phyloP scores from a whole-genome alignment of 75 land plant genomes.

The Selaginella moellendorffii region DNA sequence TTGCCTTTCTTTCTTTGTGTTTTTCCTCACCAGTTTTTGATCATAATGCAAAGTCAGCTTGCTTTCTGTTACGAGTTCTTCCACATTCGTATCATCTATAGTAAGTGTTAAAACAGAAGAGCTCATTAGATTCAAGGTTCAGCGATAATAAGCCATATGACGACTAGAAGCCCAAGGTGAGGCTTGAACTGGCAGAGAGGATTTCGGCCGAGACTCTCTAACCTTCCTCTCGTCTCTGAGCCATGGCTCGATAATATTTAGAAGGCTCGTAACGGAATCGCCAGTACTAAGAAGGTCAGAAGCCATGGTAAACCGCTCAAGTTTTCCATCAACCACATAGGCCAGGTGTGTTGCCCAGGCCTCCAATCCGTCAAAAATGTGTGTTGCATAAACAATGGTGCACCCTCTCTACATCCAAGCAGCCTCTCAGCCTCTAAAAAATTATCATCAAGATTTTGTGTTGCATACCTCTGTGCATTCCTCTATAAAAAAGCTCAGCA shows the following conservation, averaged over 20 bases:
- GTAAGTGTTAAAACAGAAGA: background rate
- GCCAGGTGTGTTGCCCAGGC: constrained; percentile 89
- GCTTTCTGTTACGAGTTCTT: too few species aligned
- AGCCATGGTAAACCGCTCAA: constrained; percentile 36
- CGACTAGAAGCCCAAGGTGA: constrained; percentile 85
- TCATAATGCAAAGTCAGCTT: too few species aligned
- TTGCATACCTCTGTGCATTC: constrained; percentile 68
- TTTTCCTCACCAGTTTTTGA: too few species aligned
- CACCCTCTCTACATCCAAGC: constrained; percentile 84
- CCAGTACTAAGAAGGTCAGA: constrained; percentile 41
- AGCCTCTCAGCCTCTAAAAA: too few species aligned
- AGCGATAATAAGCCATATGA: constrained; percentile 97
- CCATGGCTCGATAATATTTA: constrained; percentile 88
- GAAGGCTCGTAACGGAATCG: constrained; percentile 32
- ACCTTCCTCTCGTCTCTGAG: constrained; percentile 56
- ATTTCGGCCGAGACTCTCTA: constrained; percentile 14
- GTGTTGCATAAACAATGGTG: constrained; percentile 89
- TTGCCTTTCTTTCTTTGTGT: too few species aligned
- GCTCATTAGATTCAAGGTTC: constrained; percentile 8
- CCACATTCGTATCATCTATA: too few species aligned
- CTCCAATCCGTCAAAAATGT: constrained; percentile 94
- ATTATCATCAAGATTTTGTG: background rate
- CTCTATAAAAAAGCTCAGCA: constrained; percentile 67
- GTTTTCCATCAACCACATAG: constrained; percentile 73
- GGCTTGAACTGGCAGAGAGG: constrained; percentile 21